These are phyloP conservation scores for Podospora pseudocomata DNA, from an alignment of 495 filamentous ascomycete genomes.

Conservation along the genomic window DNA sequence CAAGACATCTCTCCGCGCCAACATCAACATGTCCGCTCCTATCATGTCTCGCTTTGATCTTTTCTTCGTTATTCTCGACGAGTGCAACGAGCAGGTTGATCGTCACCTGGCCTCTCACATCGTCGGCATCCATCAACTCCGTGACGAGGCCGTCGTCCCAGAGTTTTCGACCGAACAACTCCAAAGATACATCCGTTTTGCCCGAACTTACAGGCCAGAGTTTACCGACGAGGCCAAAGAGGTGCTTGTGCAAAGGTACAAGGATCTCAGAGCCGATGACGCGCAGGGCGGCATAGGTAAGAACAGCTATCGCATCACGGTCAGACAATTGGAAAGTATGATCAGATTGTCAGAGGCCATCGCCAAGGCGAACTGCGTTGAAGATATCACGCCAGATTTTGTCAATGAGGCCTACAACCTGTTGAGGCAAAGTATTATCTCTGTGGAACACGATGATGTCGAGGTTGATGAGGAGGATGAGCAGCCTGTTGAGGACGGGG, in stretches of 20 bases:
- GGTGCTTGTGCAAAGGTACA: conserved; percentile 87
- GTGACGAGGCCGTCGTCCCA: conserved; percentile 84
- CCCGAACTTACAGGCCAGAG: conserved; percentile 87
- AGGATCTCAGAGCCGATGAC: conserved; percentile 90
- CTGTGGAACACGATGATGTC: conserved; percentile 95
- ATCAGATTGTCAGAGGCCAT: conserved; percentile 94
- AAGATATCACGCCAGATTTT: conserved; percentile 78
- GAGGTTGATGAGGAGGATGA: conserved; percentile 89
- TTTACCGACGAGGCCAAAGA: conserved; percentile 85
- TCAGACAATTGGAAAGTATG: conserved; percentile 90
- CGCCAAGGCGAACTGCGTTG: conserved; percentile 93
- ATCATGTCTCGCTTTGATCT: conserved; percentile 99
- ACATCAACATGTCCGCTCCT: conserved; percentile 96
- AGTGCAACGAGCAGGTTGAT: conserved; percentile 89
- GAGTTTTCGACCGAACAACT: conserved; percentile 96
- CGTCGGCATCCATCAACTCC: conserved; percentile 86
- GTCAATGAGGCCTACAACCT: conserved; percentile 89
- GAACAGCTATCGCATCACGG: conserved; percentile 95
- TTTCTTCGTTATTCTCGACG: conserved; percentile 97
- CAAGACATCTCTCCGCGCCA: conserved; percentile 85
- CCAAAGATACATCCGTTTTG: conserved; percentile 96
- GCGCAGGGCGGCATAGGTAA: conserved; percentile 89
- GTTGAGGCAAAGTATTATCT: conserved; percentile 89
- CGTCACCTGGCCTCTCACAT: conserved; percentile 91
- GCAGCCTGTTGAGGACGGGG: conserved; percentile 39